These are phyloP conservation scores for Botryotinia narcissicola DNA, from an alignment of 2,329 filamentous ascomycete genomes.

Conservation along the genomic window DNA sequence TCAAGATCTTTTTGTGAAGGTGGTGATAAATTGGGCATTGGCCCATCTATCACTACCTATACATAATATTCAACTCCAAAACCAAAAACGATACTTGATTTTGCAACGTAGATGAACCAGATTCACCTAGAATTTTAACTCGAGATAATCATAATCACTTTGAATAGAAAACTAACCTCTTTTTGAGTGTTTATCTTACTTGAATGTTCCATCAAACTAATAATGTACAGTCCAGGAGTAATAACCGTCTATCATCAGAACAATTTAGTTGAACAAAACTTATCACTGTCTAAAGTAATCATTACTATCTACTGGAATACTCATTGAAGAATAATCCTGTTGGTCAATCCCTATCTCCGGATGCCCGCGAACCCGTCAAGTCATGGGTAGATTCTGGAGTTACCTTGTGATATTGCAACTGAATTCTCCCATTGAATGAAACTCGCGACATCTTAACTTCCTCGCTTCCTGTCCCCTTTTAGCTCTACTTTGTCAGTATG, in stretches of 20 bases:
- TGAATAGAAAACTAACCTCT: not conserved
- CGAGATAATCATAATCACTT: not conserved
- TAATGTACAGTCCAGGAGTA: not conserved
- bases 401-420: not conserved
- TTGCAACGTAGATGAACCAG: not conserved
- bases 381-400: not conserved
- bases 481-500: slow-evolving; percentile 12
- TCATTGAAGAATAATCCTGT: not conserved
- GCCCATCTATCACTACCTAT: not conserved
- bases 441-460: not conserved
- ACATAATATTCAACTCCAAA: not conserved
- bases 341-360: not conserved
- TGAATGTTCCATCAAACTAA: not conserved
- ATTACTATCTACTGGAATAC: not conserved
- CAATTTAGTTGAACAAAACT: not conserved
- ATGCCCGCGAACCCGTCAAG: not conserved
- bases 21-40: not conserved
- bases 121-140: not conserved
- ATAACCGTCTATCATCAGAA: not conserved
- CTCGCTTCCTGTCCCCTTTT: slow-evolving; percentile 15
- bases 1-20: not conserved
- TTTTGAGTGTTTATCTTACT: not conserved
- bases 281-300: not conserved
- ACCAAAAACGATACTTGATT: not conserved
- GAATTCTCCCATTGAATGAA: not conserved